Conservation (phyloP, 257 asterid genomes). For the Nicotiana knightiana region DNA sequence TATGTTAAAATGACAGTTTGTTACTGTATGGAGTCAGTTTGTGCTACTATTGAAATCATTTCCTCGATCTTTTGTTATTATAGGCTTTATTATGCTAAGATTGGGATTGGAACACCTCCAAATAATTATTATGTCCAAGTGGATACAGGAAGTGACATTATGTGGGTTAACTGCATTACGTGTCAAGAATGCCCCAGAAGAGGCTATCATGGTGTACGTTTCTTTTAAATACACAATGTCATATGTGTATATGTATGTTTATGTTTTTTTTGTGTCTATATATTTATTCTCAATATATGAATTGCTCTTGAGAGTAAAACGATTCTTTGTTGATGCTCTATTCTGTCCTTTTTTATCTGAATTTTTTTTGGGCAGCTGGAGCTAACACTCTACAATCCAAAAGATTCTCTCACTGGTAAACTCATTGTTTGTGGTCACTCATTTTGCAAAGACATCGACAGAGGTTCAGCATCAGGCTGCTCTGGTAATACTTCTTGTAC, state of each 20-base stretch:
- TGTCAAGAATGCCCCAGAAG: conserved; percentile 77
- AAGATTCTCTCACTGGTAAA: conserved; percentile 65
- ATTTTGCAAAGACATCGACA: conserved; percentile 63
- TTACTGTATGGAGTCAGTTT: background rate
- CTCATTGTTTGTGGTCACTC: conserved; percentile 48
- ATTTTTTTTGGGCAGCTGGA: conserved; percentile 52
- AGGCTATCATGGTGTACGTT: conserved; percentile 89
- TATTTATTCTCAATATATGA: background rate
- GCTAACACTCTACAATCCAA: conserved; percentile 71
- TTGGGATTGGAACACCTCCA: conserved; percentile 94
- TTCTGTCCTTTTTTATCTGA: background rate
- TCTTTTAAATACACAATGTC: background rate
- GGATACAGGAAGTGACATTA: conserved; percentile 93
- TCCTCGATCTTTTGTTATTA: conserved; percentile 12
- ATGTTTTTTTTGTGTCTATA: background rate
- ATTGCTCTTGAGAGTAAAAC: background rate
- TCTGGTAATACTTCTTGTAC: conserved; percentile 63
- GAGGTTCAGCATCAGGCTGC: conserved; percentile 51
- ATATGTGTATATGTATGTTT: background rate
- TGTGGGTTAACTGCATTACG: conserved; percentile 94
- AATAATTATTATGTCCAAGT: conserved; percentile 93
- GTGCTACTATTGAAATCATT: background rate
- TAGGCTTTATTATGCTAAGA: conserved; percentile 93
- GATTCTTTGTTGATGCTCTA: background rate
- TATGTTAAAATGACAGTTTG: background rate